Evolutionary conservation across 139 green algal genomes (phyloP), one percentile per base, ranked within the genome.

Genomic region (Desmodesmus armatus): DNA sequence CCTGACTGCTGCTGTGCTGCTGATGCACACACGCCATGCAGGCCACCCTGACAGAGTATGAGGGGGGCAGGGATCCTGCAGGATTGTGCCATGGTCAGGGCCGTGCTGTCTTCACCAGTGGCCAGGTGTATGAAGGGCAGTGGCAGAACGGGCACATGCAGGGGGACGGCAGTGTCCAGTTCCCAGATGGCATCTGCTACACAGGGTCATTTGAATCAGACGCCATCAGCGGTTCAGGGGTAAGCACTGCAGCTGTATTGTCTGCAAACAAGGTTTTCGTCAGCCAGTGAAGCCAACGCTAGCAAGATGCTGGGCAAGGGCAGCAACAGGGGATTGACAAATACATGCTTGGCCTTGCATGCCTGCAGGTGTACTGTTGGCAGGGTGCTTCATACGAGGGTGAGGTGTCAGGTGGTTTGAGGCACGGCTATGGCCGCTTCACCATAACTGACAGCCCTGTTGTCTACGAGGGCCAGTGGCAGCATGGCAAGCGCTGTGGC

Each of bases 381-480:
- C 82, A 86, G 23, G 85, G 88, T 11, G 80, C 78, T 2, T 25
- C 47, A 25, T 94, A 94, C 40, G 55, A 90, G 17, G 92, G 92
- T 0, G 76, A 87, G 55, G 88, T 94, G 66, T n/a, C 80, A 15
- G 23, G 80, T 35, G 92, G 92, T 7, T 53, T 72, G 53, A 80
- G 92, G 11, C 75, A 94, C 78, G 92, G 92, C 0, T 80, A 76
- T 29, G 92, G 92, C 39, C 69, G 31, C 35, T 81, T 94, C 83
- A 73, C 53, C 2, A 92, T 94, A 70, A 78, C 51, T 55, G 82
- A 75, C n/a, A 76, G 41, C 21, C 72, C 82, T 27, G 77, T 65
- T 6, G 85, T 91, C 13, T 95, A 95, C 73, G 86, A 93, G 13
- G 92, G 92, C 15, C 33, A 88, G 3, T 95, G 91, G 91, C 63